Evolutionary conservation across 768 basidiomycete species (phyloP).

Genomic region (Mycena chlorophos): DNA sequence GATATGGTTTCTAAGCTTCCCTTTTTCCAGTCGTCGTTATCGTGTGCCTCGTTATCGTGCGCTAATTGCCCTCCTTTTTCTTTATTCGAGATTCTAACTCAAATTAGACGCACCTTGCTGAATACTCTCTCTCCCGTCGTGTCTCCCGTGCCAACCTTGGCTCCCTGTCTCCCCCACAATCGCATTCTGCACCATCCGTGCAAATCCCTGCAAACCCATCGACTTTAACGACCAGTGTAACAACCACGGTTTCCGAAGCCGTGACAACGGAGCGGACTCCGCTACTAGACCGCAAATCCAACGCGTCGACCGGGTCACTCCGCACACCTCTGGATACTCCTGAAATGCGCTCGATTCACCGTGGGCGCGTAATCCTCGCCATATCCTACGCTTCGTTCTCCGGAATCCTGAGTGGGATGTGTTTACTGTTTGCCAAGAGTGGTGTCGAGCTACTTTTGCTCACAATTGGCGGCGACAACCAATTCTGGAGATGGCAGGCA

Average conservation of each 20-base stretch:
- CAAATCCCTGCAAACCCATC: slow-evolving; percentile 38
- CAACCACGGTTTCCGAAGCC: slow-evolving; percentile 33
- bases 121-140: slow-evolving; percentile 58
- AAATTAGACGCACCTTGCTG: slow-evolving; percentile 67
- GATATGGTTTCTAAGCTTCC: background rate
- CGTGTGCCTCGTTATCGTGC: slow-evolving; percentile 61
- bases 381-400: slow-evolving; percentile 86
- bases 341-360: slow-evolving; percentile 33
- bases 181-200: slow-evolving; percentile 38
- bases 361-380: slow-evolving; percentile 65
- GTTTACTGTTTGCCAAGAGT: slow-evolving; percentile 89
- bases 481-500: slow-evolving; percentile 81
- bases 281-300: slow-evolving; percentile 46
- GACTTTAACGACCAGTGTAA: slow-evolving; percentile 37
- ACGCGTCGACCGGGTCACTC: slow-evolving; percentile 31
- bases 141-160: slow-evolving; percentile 24
- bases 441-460: slow-evolving; percentile 86
- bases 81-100: background rate
- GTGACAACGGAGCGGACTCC: slow-evolving; percentile 57
- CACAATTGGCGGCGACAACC: slow-evolving; percentile 72
- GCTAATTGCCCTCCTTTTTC: slow-evolving; percentile 31
- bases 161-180: slow-evolving; percentile 27
- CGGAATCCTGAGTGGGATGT: slow-evolving; percentile 90
- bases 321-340: slow-evolving; percentile 26
- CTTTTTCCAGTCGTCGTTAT: slow-evolving; percentile 43